Evolutionary conservation across 352 stramenopile genomes (phyloP).

Genomic region (Phytopythium ostracodes): DNA sequence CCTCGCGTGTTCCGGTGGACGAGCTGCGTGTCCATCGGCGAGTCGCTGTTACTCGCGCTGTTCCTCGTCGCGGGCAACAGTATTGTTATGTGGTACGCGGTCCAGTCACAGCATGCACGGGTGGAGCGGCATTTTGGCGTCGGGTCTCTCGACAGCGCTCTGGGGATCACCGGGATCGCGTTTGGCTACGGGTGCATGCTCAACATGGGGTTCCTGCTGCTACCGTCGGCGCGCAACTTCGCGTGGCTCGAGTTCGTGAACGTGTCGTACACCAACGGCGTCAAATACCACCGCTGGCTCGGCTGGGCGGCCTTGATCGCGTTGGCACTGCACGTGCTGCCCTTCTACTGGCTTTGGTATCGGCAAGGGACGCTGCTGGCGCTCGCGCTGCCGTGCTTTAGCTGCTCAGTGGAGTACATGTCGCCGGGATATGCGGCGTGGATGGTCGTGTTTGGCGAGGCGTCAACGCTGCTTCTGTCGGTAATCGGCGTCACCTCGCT

Average conservation of each 20-base stretch:
- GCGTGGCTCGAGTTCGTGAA: constrained; percentile 40
- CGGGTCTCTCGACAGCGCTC: constrained; percentile 13
- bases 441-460: constrained; percentile 14
- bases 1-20: not conserved
- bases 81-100: constrained; percentile 15
- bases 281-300: constrained; percentile 42
- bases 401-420: constrained; percentile 14
- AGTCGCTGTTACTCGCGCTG: not conserved
- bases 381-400: constrained; percentile 15
- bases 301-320: constrained; percentile 23
- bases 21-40: not conserved
- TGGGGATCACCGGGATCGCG: constrained; percentile 14
- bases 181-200: constrained; percentile 30
- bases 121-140: constrained; percentile 3
- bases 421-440: constrained; percentile 12
- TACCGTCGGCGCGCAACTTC: constrained; percentile 28
- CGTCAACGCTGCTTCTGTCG: constrained; percentile 9
- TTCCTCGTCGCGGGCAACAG: constrained; percentile 13
- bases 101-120: constrained; percentile 6
- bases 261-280: constrained; percentile 39
- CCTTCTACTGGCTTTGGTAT: constrained; percentile 21
- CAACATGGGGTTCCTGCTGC: constrained; percentile 41
- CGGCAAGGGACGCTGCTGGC: constrained; percentile 15
- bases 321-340: constrained; percentile 13
- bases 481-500: constrained; percentile 17